These are phyloP conservation scores for Ramaria sp. DNA, from an alignment of 768 basidiomycete genomes.

Conservation along the genomic window DNA sequence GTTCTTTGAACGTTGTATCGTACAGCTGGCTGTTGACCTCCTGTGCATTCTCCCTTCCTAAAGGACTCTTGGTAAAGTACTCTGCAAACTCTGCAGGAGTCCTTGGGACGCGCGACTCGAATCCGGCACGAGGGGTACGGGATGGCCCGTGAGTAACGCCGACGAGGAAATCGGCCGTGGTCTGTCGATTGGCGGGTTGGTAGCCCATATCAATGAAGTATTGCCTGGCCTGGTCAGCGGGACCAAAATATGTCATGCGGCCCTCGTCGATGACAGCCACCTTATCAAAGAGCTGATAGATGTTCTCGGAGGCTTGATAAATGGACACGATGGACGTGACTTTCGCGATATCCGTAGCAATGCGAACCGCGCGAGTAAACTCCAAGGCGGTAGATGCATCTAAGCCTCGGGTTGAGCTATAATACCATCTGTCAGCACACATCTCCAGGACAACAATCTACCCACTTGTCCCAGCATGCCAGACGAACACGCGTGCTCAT, in stretches of 20 bases:
- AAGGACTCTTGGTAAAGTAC: conserved; percentile 20
- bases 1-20: conserved; percentile 34
- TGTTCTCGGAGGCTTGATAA: conserved; percentile 70
- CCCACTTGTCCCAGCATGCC: conserved; percentile 69
- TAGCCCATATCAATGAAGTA: conserved; percentile 74
- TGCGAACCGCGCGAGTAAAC: conserved; percentile 65
- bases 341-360: conserved; percentile 76
- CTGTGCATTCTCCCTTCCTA: background rate
- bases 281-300: conserved; percentile 69
- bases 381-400: conserved; percentile 86
- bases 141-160: conserved; percentile 42
- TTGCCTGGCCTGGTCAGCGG: conserved; percentile 47
- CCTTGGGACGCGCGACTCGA: conserved; percentile 32
- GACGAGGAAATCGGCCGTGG: conserved; percentile 77
- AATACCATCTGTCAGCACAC: conserved; percentile 23
- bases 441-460: background rate
- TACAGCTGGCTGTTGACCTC: background rate
- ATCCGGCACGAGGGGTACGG: conserved; percentile 37
- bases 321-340: conserved; percentile 76
- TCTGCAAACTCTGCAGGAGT: conserved; percentile 48
- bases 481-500: conserved; percentile 52
- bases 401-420: conserved; percentile 66
- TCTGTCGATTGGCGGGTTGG: conserved; percentile 68
- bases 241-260: conserved; percentile 65
- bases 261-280: conserved; percentile 72